Conservation (phyloP, 2,329 filamentous ascomycete genomes). For the Exophiala viscosa region DNA sequence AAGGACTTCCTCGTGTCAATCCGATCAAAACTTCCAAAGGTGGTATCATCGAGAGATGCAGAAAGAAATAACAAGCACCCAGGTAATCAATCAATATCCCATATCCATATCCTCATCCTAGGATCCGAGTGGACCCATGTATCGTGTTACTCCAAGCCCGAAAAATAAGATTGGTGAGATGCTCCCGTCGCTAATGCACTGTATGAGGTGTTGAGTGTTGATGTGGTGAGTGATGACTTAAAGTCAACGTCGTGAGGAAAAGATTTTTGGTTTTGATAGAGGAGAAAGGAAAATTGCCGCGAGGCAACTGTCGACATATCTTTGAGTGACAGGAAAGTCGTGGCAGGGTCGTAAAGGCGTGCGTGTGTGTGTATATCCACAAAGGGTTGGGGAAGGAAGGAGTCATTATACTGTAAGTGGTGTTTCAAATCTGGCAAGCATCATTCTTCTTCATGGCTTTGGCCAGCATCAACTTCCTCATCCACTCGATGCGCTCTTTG, state of each 20-base stretch:
- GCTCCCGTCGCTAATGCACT: too few relatives aligned
- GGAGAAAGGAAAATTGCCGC: constrained; percentile 19
- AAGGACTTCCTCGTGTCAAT: not conserved
- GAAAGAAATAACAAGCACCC: too few relatives aligned
- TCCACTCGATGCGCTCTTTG: constrained; percentile 92
- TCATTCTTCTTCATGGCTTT: constrained; percentile 34
- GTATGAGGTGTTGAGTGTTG: too few relatives aligned
- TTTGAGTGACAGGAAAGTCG: constrained; percentile 13
- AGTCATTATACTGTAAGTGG: not conserved
- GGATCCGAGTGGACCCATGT: too few relatives aligned
- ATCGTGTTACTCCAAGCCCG: too few relatives aligned
- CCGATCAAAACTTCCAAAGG: not conserved
- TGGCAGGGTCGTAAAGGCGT: not conserved
- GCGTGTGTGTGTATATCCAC: not conserved
- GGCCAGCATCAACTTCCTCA: constrained; percentile 47
- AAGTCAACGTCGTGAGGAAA: not conserved
- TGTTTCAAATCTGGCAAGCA: constrained; percentile 12
- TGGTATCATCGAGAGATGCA: not conserved
- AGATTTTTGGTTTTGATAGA: not conserved
- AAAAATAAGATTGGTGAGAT: too few relatives aligned
- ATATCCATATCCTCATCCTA: too few relatives aligned
- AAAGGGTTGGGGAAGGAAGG: not conserved
- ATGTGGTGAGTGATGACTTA: too few relatives aligned
- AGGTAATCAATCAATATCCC: too few relatives aligned
- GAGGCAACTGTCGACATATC: constrained; percentile 20